A percentile compares a stretch with the other conserved stretches of the same genome.
These are phyloP conservation scores for Picochlorum costavermella DNA, from an alignment of 139 green algal genomes.

Conservation along the genomic window DNA sequence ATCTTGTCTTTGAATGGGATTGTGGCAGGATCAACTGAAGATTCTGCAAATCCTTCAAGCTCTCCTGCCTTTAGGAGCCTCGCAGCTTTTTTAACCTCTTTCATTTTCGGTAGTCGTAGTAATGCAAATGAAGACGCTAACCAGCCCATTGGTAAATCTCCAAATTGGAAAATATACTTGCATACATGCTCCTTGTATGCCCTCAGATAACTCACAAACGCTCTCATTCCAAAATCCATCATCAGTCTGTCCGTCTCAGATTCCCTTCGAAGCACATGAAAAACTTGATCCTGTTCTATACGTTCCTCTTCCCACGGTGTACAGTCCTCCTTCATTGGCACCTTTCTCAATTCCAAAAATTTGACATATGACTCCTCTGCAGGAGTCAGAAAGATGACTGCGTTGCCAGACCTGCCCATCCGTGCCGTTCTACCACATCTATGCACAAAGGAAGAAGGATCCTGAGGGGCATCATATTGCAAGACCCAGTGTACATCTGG, in stretches of 20 bases:
- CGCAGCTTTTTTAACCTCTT: slow-evolving; percentile 63
- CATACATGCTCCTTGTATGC: slow-evolving; percentile 98
- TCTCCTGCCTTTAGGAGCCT: not conserved
- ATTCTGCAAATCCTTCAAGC: slow-evolving; percentile 37
- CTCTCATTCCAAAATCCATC: slow-evolving; percentile 83
- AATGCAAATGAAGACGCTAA: slow-evolving; percentile 72
- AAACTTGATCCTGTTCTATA: not conserved
- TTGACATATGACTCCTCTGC: slow-evolving; percentile 80
- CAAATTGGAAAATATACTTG: slow-evolving; percentile 81
- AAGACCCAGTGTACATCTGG: slow-evolving; percentile 78
- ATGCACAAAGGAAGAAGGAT: slow-evolving; percentile 79
- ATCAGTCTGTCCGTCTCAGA: slow-evolving; percentile 67
- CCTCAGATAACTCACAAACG: slow-evolving; percentile 90
- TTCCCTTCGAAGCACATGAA: slow-evolving; percentile 20
- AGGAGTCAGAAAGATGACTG: slow-evolving; percentile 64
- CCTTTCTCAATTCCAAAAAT: slow-evolving; percentile 72
- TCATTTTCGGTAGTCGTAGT: slow-evolving; percentile 85
- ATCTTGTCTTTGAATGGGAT: slow-evolving; percentile 66
- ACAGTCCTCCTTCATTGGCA: slow-evolving; percentile 28
- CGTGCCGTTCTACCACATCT: slow-evolving; percentile 81
- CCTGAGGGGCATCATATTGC: slow-evolving; percentile 78
- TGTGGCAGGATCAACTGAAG: slow-evolving; percentile 49
- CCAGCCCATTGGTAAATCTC: slow-evolving; percentile 64
- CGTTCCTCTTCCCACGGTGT: not conserved
- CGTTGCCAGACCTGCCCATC: slow-evolving; percentile 73